A percentile compares a stretch with the other conserved stretches of the same genome.
These are phyloP conservation scores for Pestalotiopsis sp. DNA, from an alignment of 2,329 filamentous ascomycete genomes.

Conservation along the genomic window DNA sequence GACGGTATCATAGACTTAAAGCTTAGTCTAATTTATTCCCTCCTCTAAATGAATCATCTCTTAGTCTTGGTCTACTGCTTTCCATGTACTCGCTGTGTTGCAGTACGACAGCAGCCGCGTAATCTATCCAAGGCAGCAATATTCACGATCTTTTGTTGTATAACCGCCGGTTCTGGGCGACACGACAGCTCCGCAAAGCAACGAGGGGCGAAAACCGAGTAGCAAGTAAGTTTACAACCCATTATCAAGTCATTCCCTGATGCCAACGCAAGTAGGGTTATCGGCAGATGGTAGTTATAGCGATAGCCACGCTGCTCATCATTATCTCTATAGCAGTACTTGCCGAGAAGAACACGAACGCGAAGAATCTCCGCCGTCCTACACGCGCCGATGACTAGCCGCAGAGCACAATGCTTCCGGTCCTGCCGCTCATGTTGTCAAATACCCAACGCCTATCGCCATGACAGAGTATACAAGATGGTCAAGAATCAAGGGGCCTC, in stretches of 20 bases:
- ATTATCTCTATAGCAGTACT: background rate
- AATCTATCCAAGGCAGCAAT: slow-evolving; percentile 4
- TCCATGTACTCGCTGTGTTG: background rate
- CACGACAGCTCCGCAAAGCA: background rate
- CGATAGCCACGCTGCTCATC: background rate
- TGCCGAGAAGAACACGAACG: background rate
- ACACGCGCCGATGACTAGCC: background rate
- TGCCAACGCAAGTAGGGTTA: background rate
- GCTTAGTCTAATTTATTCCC: no score
- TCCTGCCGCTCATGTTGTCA: background rate
- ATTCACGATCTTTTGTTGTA: background rate
- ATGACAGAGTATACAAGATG: background rate
- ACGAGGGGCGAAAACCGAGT: background rate
- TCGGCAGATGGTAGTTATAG: background rate
- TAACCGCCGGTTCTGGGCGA: background rate
- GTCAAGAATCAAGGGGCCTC: background rate
- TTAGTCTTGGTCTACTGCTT: background rate
- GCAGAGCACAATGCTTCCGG: background rate
- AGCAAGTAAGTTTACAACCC: background rate
- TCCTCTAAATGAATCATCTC: no score
- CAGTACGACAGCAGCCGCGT: slow-evolving; percentile 6
- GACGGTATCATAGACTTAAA: no score
- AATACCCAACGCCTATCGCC: slow-evolving; percentile 6
- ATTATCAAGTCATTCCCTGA: background rate
- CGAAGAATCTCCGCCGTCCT: no score